These are phyloP conservation scores for Penstemon newberryi DNA, from an alignment of 257 asterid genomes.

Conservation along the genomic window DNA sequence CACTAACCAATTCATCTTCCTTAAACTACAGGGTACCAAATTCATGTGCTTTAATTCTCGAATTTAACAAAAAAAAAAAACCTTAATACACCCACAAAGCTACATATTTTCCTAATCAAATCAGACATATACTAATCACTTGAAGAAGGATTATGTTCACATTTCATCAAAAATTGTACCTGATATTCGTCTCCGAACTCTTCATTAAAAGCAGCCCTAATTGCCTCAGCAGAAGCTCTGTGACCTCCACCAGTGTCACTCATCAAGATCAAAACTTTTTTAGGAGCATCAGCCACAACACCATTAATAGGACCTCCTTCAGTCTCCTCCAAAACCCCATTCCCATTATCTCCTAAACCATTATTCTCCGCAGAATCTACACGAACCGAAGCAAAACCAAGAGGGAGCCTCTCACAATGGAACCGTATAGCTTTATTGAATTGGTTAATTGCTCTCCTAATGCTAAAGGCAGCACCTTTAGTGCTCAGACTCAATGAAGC, in stretches of 20 bases:
- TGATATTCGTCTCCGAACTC: slow-evolving; percentile 88
- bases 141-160: background rate
- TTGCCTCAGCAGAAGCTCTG: slow-evolving; percentile 99
- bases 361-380: slow-evolving; percentile 48
- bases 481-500: slow-evolving; percentile 66
- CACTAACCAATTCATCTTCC: background rate
- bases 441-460: slow-evolving; percentile 53
- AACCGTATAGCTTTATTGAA: slow-evolving; percentile 71
- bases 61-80: background rate
- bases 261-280: slow-evolving; percentile 87
- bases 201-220: slow-evolving; percentile 80
- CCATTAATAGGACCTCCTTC: slow-evolving; percentile 50
- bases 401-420: slow-evolving; percentile 81
- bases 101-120: slow-evolving; percentile 3
- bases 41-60: background rate
- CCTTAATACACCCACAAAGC: background rate
- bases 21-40: background rate
- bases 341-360: slow-evolving; percentile 55
- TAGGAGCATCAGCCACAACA: slow-evolving; percentile 45
- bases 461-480: slow-evolving; percentile 56
- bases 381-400: slow-evolving; percentile 73
- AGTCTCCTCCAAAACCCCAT: slow-evolving; percentile 47
- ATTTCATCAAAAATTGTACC: slow-evolving; percentile 47
- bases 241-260: slow-evolving; percentile 99
- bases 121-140: slow-evolving; percentile 3